These are phyloP conservation scores for Daedalea quercina DNA, from an alignment of 768 basidiomycete species.

Conservation along the genomic window DNA sequence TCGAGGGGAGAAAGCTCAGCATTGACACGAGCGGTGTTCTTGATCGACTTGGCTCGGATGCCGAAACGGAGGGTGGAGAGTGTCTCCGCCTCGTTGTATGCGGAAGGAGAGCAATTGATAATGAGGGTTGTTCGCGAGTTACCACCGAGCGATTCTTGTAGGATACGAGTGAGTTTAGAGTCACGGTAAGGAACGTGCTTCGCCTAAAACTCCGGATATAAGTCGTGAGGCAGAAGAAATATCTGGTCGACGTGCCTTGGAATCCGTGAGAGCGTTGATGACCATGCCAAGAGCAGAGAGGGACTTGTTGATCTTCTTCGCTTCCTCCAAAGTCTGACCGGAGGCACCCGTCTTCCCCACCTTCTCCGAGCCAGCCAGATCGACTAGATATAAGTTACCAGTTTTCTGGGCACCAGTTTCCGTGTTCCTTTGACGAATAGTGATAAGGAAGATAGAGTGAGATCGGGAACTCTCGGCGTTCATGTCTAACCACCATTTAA, in stretches of 20 bases:
- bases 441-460: conserved; percentile 98
- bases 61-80: conserved; percentile 97
- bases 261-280: conserved; percentile 95
- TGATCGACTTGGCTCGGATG: conserved; percentile 99
- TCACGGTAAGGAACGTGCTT: conserved; percentile 98
- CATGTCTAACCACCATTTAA: conserved; percentile 63
- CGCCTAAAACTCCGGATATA: conserved; percentile 42
- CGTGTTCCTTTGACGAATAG: conserved; percentile 93
- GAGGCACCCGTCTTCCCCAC: conserved; percentile 99
- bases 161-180: conserved; percentile 96
- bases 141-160: conserved; percentile 97
- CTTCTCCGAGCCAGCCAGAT: conserved; percentile 98
- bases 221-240: conserved; percentile 2
- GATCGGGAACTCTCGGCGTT: conserved; percentile 99
- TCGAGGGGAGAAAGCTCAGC: conserved; percentile 95
- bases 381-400: conserved; percentile 95
- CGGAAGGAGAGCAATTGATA: conserved; percentile 97
- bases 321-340: conserved; percentile 97
- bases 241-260: conserved; percentile 54
- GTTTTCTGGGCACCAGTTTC: conserved; percentile 95
- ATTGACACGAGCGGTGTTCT: conserved; percentile 98
- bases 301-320: conserved; percentile 99
- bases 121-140: conserved; percentile 96
- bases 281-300: conserved; percentile 98
- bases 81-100: conserved; percentile 96